Percentiles rank a stretch among this genome's conserved stretches.
phyloP scores from a whole-genome alignment of 1,284 basidiomycete genomes.

The Trametes polyzona region DNA sequence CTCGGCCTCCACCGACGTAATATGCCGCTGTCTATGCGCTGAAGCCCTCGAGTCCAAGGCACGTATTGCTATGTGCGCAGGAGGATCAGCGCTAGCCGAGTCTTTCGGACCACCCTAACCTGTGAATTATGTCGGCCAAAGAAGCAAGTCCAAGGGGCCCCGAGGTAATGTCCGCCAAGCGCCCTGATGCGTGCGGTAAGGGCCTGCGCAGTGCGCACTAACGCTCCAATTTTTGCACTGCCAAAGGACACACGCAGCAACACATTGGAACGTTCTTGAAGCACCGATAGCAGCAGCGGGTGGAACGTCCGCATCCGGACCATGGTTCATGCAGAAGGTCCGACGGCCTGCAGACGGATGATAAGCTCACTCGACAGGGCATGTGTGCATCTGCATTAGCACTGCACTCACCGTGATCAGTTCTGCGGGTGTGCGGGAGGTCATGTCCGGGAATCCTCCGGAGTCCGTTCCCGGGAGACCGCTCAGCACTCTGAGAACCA shows the following conservation, averaged over 20 bases:
- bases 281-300: slow-evolving; percentile 8
- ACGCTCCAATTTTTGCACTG: neutral
- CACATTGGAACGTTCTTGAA: slow-evolving; percentile 20
- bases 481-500: slow-evolving; percentile 3
- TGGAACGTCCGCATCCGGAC: slow-evolving; percentile 18
- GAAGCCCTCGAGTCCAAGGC: neutral
- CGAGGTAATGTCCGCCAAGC: slow-evolving; percentile 17
- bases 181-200: slow-evolving; percentile 24
- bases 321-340: slow-evolving; percentile 14
- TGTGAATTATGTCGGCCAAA: slow-evolving; percentile 5
- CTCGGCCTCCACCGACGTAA: slow-evolving; percentile 1
- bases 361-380: slow-evolving; percentile 18
- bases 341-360: slow-evolving; percentile 19
- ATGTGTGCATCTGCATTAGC: slow-evolving; percentile 14
- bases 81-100: slow-evolving; percentile 4
- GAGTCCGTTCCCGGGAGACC: slow-evolving; percentile 9
- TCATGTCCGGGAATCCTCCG: slow-evolving; percentile 17
- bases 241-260: slow-evolving; percentile 4
- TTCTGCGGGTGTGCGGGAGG: slow-evolving; percentile 7
- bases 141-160: slow-evolving; percentile 13
- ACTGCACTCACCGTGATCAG: slow-evolving; percentile 17
- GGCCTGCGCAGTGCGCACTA: slow-evolving; percentile 2
- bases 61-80: slow-evolving; percentile 7
- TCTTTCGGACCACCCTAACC: neutral
- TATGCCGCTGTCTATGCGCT: neutral